Base-by-base conservation (phyloP, 805 yeast species). In the Candida manassasensis region DNA sequence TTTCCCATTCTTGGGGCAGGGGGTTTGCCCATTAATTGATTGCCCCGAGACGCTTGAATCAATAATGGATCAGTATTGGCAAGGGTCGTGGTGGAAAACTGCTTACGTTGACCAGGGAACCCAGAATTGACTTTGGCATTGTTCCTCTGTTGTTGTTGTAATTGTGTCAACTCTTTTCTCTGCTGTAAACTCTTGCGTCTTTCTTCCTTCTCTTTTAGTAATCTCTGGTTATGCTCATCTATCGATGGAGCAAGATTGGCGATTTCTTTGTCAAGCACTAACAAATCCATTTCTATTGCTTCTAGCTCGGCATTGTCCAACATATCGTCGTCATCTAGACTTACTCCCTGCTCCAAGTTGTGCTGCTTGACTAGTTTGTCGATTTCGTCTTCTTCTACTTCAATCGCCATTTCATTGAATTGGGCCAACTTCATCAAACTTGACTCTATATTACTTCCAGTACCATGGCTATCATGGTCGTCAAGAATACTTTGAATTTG, bases 1-100 rank as follows among this genome's bases (percentile, higher is more conserved):
- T 63, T 64, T 3, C 72, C 72, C 71, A 67, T 66, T 35, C 67
- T 48, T 7, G 71, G 69, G 6, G 48, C 39, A 2, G 57, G 55
- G 5, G 60, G 57, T 29, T 56, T 59, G 1, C 66, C 66, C 59
- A 57, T 57, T 2, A 58, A 39, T 3, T 62, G 63, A 19, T 50
- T 40, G 7, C 49, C 35, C 11, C 53, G 43, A 6, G 33, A 38
- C 14, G 33, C 27, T n/a, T 24, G 27, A 14, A 24, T 24, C 12
- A 24, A 11, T 8, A 24, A 14, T n/a, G 27, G 27, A 14, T 24
- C 27, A 11, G 27, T 24, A n/a, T 39, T 19, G 34, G 37, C 15
- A 8, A 6, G 24, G 10, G 18, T 36, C 27, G 21, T 18, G 35
- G 6, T 27, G 18, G 19, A 21, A 19, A 11, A 15, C 19, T 18